phyloP scores from a whole-genome alignment of 306 rosid species.

The Trifolium fragiferum region DNA sequence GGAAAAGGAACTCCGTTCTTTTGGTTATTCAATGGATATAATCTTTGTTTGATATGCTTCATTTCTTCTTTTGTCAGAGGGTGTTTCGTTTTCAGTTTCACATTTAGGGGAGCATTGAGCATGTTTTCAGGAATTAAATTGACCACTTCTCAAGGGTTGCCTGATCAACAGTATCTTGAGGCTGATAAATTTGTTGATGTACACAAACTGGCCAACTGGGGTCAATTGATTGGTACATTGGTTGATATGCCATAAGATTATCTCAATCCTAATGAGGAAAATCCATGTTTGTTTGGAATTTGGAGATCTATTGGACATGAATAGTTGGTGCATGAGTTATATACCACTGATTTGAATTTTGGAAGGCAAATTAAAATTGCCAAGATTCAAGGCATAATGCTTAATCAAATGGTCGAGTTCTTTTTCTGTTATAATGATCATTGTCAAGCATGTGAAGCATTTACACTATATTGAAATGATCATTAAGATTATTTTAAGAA shows the following conservation, averaged over 20 bases:
- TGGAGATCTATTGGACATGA: constrained; percentile 39
- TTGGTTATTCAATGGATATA: constrained; percentile 33
- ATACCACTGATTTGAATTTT: too few species aligned
- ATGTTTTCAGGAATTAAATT: constrained; percentile 48
- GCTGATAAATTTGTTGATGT: constrained; percentile 43
- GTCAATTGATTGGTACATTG: constrained; percentile 40
- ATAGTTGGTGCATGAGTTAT: not conserved
- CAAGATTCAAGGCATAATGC: too few species aligned
- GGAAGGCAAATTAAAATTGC: too few species aligned
- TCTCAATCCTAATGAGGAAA: constrained; percentile 27
- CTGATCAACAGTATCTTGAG: constrained; percentile 44
- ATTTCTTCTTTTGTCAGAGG: constrained; percentile 51
- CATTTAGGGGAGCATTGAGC: constrained; percentile 52
- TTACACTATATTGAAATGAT: too few species aligned
- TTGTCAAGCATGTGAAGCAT: too few species aligned
- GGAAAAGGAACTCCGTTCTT: constrained; percentile 38
- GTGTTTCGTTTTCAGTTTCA: constrained; percentile 48
- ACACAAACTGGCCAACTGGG: constrained; percentile 36
- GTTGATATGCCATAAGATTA: constrained; percentile 35
- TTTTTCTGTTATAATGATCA: too few species aligned
- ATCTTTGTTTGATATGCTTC: constrained; percentile 40
- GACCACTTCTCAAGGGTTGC: constrained; percentile 41
- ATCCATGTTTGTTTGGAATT: constrained; percentile 36
- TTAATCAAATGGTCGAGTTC: too few species aligned
- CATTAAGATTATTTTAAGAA: not conserved